Percentiles rank a stretch among this genome's conserved stretches.
Evolutionary conservation across 768 basidiomycete species (phyloP).

Genomic region (Strobilomyces dryophilus): DNA sequence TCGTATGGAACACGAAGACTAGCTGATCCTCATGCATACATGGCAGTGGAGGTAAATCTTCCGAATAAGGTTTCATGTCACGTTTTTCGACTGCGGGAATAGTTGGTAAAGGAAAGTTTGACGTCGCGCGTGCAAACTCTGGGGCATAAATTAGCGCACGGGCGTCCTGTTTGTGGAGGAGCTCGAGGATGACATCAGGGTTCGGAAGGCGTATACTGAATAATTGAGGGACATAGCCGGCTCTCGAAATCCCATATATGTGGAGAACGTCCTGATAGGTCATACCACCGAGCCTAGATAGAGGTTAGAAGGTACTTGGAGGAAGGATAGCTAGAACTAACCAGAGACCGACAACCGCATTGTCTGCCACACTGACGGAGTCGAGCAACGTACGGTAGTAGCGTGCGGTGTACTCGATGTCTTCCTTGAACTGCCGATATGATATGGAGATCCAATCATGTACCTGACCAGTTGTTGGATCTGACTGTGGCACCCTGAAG

Average conservation of each 20-base stretch:
- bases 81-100: slow-evolving; percentile 42
- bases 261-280: slow-evolving; percentile 67
- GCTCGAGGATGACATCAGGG: slow-evolving; percentile 64
- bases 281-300: slow-evolving; percentile 64
- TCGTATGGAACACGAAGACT: slow-evolving; percentile 74
- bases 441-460: slow-evolving; percentile 58
- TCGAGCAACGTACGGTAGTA: slow-evolving; percentile 55
- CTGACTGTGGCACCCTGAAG: slow-evolving; percentile 56
- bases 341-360: slow-evolving; percentile 73
- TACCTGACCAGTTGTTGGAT: slow-evolving; percentile 39
- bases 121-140: slow-evolving; percentile 45
- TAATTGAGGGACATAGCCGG: slow-evolving; percentile 73
- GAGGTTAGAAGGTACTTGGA: slow-evolving; percentile 7
- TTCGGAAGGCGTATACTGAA: slow-evolving; percentile 78
- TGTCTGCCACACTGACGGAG: slow-evolving; percentile 41
- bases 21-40: slow-evolving; percentile 37
- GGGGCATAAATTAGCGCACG: slow-evolving; percentile 62
- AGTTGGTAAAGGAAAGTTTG: slow-evolving; percentile 45
- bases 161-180: slow-evolving; percentile 59
- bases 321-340: slow-evolving; percentile 32
- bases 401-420: slow-evolving; percentile 62
- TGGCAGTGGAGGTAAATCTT: slow-evolving; percentile 42
- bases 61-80: slow-evolving; percentile 34
- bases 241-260: slow-evolving; percentile 71
- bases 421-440: slow-evolving; percentile 57